Percentiles rank a stretch among this genome's conserved stretches.
These are phyloP conservation scores for Hypoxylon crocopeplum DNA, from an alignment of 495 filamentous ascomycete genomes.

Conservation along the genomic window DNA sequence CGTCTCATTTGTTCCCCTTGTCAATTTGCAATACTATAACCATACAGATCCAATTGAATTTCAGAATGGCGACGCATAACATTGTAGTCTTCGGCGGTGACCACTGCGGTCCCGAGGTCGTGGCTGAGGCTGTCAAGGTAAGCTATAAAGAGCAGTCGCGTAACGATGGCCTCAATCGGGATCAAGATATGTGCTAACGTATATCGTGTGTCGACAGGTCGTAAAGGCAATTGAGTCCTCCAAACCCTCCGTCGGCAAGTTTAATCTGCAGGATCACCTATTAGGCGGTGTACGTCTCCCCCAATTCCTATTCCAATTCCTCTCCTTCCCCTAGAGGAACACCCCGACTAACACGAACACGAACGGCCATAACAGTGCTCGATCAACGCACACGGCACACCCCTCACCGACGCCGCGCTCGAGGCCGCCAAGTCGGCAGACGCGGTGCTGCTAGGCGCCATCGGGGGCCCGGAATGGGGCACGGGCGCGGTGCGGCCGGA, in stretches of 20 bases:
- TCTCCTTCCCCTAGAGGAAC: too few relatives aligned
- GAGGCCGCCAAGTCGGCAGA: constrained; percentile 86
- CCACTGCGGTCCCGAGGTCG: constrained; percentile 91
- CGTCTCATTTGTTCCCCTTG: too few relatives aligned
- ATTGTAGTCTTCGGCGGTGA: constrained; percentile 84
- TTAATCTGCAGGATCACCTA: constrained; percentile 92
- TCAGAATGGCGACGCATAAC: constrained; percentile 59
- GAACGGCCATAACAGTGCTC: constrained; percentile 65
- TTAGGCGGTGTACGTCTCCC: constrained; percentile 82
- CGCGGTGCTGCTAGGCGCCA: constrained; percentile 91
- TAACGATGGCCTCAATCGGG: neutral
- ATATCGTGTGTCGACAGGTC: constrained; percentile 54
- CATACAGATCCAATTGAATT: constrained; percentile 2
- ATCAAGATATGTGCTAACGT: constrained; percentile 7
- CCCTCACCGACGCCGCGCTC: constrained; percentile 86
- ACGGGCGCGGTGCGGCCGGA: constrained; percentile 88
- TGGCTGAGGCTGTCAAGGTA: constrained; percentile 85
- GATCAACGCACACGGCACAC: constrained; percentile 79
- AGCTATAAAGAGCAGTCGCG: constrained; percentile 18
- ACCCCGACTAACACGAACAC: neutral
- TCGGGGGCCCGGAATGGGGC: constrained; percentile 98
- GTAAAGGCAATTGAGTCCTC: constrained; percentile 76
- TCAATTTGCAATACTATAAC: neutral
- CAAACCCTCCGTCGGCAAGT: constrained; percentile 69
- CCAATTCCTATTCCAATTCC: too few relatives aligned